Evolutionary conservation across 768 basidiomycete species (phyloP).

Genomic region (Roridomyces roridus): DNA sequence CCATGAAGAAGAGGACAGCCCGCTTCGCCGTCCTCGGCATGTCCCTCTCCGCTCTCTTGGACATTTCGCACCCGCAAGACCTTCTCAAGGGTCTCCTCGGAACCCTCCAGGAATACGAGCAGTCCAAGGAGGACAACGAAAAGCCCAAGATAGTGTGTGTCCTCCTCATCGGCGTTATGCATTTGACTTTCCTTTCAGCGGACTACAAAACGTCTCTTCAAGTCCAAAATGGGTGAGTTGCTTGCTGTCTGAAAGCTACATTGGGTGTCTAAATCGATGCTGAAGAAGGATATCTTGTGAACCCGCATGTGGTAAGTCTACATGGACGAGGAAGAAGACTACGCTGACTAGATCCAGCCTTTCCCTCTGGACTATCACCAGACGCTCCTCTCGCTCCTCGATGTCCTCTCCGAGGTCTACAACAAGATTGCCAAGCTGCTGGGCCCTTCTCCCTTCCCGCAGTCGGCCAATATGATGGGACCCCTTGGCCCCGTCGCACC

Average conservation of each 20-base stretch:
- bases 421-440: slow-evolving; percentile 85
- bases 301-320: slow-evolving; percentile 74
- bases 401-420: slow-evolving; percentile 89
- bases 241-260: slow-evolving; percentile 59
- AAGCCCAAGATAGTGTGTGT: slow-evolving; percentile 65
- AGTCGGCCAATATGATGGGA: slow-evolving; percentile 73
- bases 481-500: slow-evolving; percentile 78
- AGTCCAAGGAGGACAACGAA: slow-evolving; percentile 74
- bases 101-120: slow-evolving; percentile 79
- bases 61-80: slow-evolving; percentile 81
- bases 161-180: neutral
- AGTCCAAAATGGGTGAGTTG: slow-evolving; percentile 61
- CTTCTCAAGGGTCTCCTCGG: slow-evolving; percentile 77
- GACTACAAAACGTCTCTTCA: slow-evolving; percentile 59
- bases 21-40: slow-evolving; percentile 87
- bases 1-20: slow-evolving; percentile 80
- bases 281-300: slow-evolving; percentile 69
- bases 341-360: slow-evolving; percentile 53
- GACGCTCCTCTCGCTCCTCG: slow-evolving; percentile 85
- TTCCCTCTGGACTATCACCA: slow-evolving; percentile 91
- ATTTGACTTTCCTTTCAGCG: slow-evolving; percentile 14
- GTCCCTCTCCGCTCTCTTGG: slow-evolving; percentile 83
- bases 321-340: neutral
- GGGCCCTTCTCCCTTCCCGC: slow-evolving; percentile 79
- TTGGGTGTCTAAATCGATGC: slow-evolving; percentile 68